Evolutionary conservation across 2,329 filamentous ascomycete species (phyloP), one percentile per base, ranked within the genome.

Genomic region (Metarhizium album): DNA sequence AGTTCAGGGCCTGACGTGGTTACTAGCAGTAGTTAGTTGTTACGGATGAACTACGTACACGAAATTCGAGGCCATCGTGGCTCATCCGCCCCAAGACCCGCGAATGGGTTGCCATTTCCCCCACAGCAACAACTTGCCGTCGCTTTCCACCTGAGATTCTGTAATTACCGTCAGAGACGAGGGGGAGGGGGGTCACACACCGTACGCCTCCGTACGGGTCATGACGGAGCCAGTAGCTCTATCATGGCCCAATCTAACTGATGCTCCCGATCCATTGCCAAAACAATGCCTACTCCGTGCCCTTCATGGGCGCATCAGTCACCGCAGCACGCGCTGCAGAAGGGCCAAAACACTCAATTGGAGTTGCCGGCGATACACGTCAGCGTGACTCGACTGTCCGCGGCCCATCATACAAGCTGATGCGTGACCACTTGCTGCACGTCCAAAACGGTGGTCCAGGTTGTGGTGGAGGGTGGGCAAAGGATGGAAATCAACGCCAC

Each of bases 391-490:
- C 24, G 40, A 24, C 22, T 9, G 27, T 29, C 27, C 11, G 7
- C 11, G 27, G 11, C 5, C 22, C 11, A 43, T 43, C 20, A 24
- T 43, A n/a, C 8, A 24, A 23, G 11, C 20, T 43, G 40, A 24
- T 13, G 16, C 24, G 40, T 43, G 40, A 43, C 22, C n/a, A n/a
- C n/a, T n/a, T n/a, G n/a, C n/a, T 27, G 40, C n/a, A 14, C 40
- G 20, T 22, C 40, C 20, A 43, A 43, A 40, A 43, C 20, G 40
- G 6, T 43, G 40, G 40, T 43, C 20, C 20, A 43, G 40, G 40
- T 43, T 16, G 40, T 46, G 22, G n/a, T 38, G 42, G 42, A 50
- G 47, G 47, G 47, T 43, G 47, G 47, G 40, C 47, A 49, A 49
- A 43, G 38, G 38, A 35, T 37, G 42, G 42, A 20, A 50, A 22